Conservation (phyloP, 768 basidiomycete species). For the Boletus pseudo-olivaceus region DNA sequence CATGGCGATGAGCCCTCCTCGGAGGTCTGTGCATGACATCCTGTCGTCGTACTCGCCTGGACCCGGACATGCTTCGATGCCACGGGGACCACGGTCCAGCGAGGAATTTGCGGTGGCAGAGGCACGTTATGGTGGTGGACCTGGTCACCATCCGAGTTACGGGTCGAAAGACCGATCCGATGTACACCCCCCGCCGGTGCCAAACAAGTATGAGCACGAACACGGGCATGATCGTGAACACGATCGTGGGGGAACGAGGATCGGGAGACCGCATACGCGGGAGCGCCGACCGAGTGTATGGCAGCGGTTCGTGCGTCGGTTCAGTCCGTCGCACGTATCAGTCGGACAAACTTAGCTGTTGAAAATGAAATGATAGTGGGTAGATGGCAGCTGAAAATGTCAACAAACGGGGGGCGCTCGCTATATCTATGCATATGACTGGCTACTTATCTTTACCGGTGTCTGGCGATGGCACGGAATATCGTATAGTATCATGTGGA, state of each 20-base stretch:
- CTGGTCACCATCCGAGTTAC: neutral
- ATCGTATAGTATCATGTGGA: neutral
- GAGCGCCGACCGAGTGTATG: conserved; percentile 25
- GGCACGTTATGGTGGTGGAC: neutral
- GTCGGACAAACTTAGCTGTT: conserved; percentile 16
- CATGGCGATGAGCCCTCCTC: conserved; percentile 11
- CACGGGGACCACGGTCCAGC: conserved; percentile 6
- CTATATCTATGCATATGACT: neutral
- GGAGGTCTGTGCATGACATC: conserved; percentile 16
- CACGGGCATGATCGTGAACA: neutral
- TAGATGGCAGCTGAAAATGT: neutral
- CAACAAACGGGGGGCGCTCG: neutral
- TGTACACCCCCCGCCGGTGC: neutral
- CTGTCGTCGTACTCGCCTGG: conserved; percentile 1
- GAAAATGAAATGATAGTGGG: neutral
- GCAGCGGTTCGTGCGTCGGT: conserved; percentile 25
- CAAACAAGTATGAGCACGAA: conserved; percentile 7
- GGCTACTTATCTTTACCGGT: neutral
- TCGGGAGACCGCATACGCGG: conserved; percentile 1
- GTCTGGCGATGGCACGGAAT: neutral
- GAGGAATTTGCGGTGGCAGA: conserved; percentile 14
- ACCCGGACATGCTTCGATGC: neutral
- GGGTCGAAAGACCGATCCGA: conserved; percentile 11
- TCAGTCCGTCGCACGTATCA: conserved; percentile 18
- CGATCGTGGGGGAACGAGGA: neutral